Base-by-base conservation (phyloP, 2,329 filamentous ascomycete species). In the Dryadomyces sulphureus region DNA sequence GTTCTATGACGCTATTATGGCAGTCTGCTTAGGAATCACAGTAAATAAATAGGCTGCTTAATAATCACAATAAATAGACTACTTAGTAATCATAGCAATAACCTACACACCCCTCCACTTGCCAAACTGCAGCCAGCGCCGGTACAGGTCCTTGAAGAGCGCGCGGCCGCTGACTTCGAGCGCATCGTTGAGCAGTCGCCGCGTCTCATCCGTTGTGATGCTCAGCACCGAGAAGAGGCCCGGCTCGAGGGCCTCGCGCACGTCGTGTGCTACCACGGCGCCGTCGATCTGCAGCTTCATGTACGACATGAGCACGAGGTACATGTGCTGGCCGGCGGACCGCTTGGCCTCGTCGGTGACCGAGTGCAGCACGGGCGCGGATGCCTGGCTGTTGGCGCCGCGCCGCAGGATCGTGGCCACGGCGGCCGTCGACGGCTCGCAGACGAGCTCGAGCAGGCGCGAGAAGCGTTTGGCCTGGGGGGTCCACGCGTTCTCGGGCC, bases 311-410 rank as follows among this genome's bases (percentile, higher is more conserved):
- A 81, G 57, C 6, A 81, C 60, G 25, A 75, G 60, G 53, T 77
- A 77, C 71, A 81, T 79, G 59, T 79, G 68, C 51, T 73, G 67
- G 5, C 75, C 75, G 1, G 75, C 75, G 7, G 72, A 73, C 16
- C 74, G 68, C 61, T 78, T 79, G 19, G 76, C 77, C 25, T 67
- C 69, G 52, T 77, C 75, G 2, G 70, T 75, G 1, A 75, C 75
- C 21, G 76, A 79, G 54, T 77, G 73, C 22, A 81, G 66, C 16
- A 62, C 35, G 7, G 44, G 34, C 2, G 39, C 27, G 27, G 5
- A 4, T n/a, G 7, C 36, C 38, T 12, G 30, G 35, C 24, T 19
- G 14, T 11, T 9, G 20, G 22, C 45, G 24, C 32, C 16, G 32
- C 47, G 38, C 2, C 42, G 43, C 14, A 39, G 36, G 25, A 24